These are phyloP conservation scores for Thermomucor indicae-seudaticae DNA, from an alignment of 371 early-diverging fungal genomes.

Conservation along the genomic window DNA sequence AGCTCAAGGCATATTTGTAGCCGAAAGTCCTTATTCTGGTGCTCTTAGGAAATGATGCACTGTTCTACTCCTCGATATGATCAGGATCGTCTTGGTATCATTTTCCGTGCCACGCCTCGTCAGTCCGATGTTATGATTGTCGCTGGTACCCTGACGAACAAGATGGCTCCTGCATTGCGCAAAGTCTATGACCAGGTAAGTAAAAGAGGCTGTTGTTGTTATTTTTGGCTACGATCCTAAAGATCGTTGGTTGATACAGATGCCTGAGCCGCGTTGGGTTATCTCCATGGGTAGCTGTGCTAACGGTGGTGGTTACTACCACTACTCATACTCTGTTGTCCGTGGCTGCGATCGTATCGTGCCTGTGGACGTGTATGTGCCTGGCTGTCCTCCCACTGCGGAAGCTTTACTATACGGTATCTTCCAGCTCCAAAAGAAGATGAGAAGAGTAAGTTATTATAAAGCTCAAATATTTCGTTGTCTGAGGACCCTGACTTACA, in stretches of 20 bases:
- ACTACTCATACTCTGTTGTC: slow-evolving; percentile 96
- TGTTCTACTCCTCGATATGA: slow-evolving; percentile 97
- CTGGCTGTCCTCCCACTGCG: slow-evolving; percentile 98
- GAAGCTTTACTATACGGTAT: slow-evolving; percentile 96
- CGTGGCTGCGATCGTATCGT: slow-evolving; percentile 96
- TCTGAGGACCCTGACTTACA: background rate
- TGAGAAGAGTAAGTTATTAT: slow-evolving; percentile 59
- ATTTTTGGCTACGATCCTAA: background rate
- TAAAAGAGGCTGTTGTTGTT: background rate
- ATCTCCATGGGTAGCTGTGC: slow-evolving; percentile 98
- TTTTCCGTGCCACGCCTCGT: slow-evolving; percentile 97
- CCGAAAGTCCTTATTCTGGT: background rate
- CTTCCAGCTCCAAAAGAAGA: slow-evolving; percentile 97
- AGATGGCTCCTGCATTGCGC: slow-evolving; percentile 97
- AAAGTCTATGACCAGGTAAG: slow-evolving; percentile 92
- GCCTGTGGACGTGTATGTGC: slow-evolving; percentile 96
- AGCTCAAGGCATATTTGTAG: background rate
- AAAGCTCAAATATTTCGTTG: background rate
- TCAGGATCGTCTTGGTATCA: slow-evolving; percentile 97
- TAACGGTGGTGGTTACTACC: slow-evolving; percentile 99
- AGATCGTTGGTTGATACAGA: slow-evolving; percentile 37
- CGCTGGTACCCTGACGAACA: slow-evolving; percentile 96
- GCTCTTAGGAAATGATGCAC: slow-evolving; percentile 90
- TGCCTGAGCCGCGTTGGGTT: slow-evolving; percentile 98
- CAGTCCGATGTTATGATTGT: slow-evolving; percentile 99